Conservation (phyloP, 108 stramenopile genomes). For the Mayamaea pseudoterrestris region DNA sequence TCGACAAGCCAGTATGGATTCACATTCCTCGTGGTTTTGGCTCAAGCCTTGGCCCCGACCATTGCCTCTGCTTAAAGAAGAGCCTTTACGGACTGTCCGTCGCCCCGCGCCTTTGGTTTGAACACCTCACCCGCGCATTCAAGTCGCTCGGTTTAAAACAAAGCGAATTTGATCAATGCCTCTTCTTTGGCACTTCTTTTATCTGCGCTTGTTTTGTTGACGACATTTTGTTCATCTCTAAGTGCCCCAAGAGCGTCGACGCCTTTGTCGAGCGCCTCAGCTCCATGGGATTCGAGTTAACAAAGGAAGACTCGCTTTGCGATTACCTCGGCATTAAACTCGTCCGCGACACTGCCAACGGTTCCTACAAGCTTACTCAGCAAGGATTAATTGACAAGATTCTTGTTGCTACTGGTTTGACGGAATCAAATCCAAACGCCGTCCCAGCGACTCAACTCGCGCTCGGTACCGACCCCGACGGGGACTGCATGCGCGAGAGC, state of each 20-base stretch:
- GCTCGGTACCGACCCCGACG: conserved; percentile 22
- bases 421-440: conserved; percentile 10
- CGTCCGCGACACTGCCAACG: background rate
- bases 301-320: conserved; percentile 9
- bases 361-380: conserved; percentile 18
- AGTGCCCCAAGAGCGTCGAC: background rate
- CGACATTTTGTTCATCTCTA: conserved; percentile 7
- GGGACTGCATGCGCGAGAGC: conserved; percentile 11
- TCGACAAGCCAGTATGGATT: conserved; percentile 9
- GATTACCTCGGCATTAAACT: conserved; percentile 18
- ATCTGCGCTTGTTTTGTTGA: conserved; percentile 30
- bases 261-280: background rate
- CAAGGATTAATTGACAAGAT: conserved; percentile 23
- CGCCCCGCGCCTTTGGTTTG: conserved; percentile 23
- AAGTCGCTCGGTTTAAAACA: conserved; percentile 9
- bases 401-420: conserved; percentile 10
- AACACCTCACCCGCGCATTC: conserved; percentile 7
- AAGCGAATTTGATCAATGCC: conserved; percentile 18
- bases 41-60: background rate
- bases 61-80: conserved; percentile 8
- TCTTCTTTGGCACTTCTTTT: conserved; percentile 11
- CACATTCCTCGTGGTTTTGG: conserved; percentile 11
- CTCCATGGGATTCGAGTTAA: conserved; percentile 6
- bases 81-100: conserved; percentile 20
- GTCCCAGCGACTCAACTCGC: conserved; percentile 9